A percentile compares a stretch with the other conserved stretches of the same genome.
These are phyloP conservation scores for Amanita molliuscula DNA, from an alignment of 768 basidiomycete species.

Conservation along the genomic window DNA sequence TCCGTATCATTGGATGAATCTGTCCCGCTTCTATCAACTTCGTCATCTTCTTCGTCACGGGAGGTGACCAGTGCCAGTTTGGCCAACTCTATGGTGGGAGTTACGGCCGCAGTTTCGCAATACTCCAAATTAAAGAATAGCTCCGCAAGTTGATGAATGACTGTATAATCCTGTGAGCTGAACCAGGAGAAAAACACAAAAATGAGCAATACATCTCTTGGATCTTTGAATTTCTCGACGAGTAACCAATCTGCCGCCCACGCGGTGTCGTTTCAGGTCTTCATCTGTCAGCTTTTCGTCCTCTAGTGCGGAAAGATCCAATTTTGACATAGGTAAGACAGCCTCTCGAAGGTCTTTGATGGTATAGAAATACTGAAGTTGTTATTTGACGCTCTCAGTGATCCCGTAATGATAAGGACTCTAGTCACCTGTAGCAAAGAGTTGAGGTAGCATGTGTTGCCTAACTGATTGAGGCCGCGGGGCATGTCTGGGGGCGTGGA, in stretches of 20 bases:
- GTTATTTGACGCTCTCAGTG: not conserved
- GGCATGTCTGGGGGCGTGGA: constrained; percentile 59
- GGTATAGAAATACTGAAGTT: constrained; percentile 83
- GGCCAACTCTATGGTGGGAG: constrained; percentile 78
- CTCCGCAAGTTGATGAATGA: constrained; percentile 69
- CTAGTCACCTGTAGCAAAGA: constrained; percentile 56
- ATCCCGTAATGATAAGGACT: not conserved
- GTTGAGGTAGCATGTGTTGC: constrained; percentile 84
- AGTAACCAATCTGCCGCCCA: constrained; percentile 80
- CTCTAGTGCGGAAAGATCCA: constrained; percentile 43
- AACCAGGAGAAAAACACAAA: not conserved
- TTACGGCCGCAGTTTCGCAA: constrained; percentile 55
- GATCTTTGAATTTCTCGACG: constrained; percentile 74
- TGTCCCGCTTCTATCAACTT: constrained; percentile 59
- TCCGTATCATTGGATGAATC: constrained; percentile 83
- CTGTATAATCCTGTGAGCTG: constrained; percentile 25
- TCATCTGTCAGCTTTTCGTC: constrained; percentile 73
- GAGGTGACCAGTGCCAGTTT: constrained; percentile 88
- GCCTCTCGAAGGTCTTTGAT: constrained; percentile 81
- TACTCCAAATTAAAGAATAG: constrained; percentile 73
- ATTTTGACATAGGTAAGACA: constrained; percentile 47
- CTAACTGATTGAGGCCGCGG: constrained; percentile 79
- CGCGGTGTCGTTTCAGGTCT: constrained; percentile 73
- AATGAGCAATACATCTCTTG: constrained; percentile 56
- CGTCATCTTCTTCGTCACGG: constrained; percentile 83